These are phyloP conservation scores for Aspergillus kassunensis DNA, from an alignment of 495 filamentous ascomycete species.

Conservation along the genomic window DNA sequence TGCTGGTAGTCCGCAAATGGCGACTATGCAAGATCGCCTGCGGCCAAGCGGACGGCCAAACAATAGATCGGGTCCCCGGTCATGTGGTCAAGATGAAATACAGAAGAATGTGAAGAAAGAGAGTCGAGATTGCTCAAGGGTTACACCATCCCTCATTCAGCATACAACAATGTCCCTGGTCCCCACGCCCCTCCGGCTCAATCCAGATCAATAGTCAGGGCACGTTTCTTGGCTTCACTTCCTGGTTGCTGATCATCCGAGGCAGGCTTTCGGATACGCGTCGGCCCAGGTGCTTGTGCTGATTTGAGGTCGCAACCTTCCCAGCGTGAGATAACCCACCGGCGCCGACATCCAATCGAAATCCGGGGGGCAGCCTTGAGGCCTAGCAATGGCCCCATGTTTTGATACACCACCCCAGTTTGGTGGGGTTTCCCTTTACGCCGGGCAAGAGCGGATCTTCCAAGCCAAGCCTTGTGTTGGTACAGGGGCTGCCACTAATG, in stretches of 20 bases:
- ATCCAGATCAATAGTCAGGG: constrained; percentile 19
- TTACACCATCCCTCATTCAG: constrained; percentile 9
- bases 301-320: background rate
- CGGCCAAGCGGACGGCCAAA: constrained; percentile 12
- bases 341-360: constrained; percentile 1
- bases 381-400: background rate
- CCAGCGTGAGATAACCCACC: background rate
- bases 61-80: constrained; percentile 12
- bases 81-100: constrained; percentile 8
- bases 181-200: background rate
- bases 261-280: constrained; percentile 30
- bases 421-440: constrained; percentile 6
- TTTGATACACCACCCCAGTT: constrained; percentile 5
- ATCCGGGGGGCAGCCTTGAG: background rate
- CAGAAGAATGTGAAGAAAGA: constrained; percentile 9
- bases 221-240: constrained; percentile 27
- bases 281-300: constrained; percentile 27
- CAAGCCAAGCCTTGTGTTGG: constrained; percentile 17
- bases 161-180: background rate
- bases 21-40: constrained; percentile 9
- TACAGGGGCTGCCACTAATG: constrained; percentile 18
- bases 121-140: constrained; percentile 1
- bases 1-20: too few species aligned
- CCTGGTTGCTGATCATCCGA: constrained; percentile 42
- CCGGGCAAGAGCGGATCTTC: constrained; percentile 6